Evolutionary conservation across 2,329 filamentous ascomycete genomes (phyloP).

Genomic region (Dactylella cylindrospora): DNA sequence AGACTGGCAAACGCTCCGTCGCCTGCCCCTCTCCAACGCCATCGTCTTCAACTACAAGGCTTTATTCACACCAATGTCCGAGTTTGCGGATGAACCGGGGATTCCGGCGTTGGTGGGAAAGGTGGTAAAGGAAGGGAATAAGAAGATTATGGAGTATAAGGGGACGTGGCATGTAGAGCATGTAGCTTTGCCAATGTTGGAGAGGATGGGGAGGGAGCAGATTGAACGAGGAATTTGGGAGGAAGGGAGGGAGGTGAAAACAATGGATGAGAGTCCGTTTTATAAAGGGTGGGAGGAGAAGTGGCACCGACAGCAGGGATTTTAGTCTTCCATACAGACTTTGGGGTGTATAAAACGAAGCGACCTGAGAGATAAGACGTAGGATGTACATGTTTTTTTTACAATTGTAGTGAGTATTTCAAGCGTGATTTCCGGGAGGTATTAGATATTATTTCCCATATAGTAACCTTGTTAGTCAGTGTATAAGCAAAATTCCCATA

Average conservation of each 20-base stretch:
- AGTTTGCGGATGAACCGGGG: slow-evolving; percentile 71
- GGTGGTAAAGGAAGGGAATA: slow-evolving; percentile 70
- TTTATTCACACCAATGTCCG: slow-evolving; percentile 71
- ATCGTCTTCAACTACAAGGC: slow-evolving; percentile 89
- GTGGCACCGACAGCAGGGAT: slow-evolving; percentile 68
- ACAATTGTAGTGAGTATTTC: no score
- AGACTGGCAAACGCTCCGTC: slow-evolving; percentile 83
- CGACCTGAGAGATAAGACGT: no score
- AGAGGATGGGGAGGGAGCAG: slow-evolving; percentile 68
- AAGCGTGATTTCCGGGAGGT: no score
- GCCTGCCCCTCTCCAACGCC: slow-evolving; percentile 72
- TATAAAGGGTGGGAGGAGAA: slow-evolving; percentile 76
- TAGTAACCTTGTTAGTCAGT: no score
- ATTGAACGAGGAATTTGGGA: slow-evolving; percentile 62
- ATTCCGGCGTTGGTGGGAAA: slow-evolving; percentile 69
- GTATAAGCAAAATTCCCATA: no score
- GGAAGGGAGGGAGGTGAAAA: slow-evolving; percentile 66
- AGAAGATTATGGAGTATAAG: slow-evolving; percentile 74
- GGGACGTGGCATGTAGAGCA: slow-evolving; percentile 78
- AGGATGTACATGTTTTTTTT: no score
- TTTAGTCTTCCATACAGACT: no score
- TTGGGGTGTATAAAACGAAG: no score
- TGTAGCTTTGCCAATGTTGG: slow-evolving; percentile 66
- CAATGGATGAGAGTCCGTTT: slow-evolving; percentile 73
- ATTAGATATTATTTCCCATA: no score